phyloP scores from a whole-genome alignment of 176 grass and related monocot genomes.

The Oryza coarctata region DNA sequence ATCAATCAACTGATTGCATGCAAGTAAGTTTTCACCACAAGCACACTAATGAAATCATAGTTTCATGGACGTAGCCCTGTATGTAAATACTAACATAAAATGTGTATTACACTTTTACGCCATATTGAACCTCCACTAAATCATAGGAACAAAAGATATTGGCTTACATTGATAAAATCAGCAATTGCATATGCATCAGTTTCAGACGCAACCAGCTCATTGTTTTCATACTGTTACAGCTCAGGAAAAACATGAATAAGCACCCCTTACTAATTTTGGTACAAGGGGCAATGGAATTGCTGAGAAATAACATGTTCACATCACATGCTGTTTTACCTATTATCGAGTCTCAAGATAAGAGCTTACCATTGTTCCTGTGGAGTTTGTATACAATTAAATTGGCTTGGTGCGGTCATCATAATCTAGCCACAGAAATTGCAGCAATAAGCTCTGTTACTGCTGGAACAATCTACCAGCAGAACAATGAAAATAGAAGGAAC shows the following conservation, averaged over 20 bases:
- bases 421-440: conserved; percentile 85
- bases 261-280: background rate
- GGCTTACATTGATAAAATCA: conserved; percentile 81
- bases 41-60: background rate
- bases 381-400: conserved; percentile 87
- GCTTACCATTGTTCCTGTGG: conserved; percentile 64
- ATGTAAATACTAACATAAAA: background rate
- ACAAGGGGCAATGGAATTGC: background rate
- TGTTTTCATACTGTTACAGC: conserved; percentile 65
- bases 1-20: background rate
- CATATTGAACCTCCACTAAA: conserved; percentile 16
- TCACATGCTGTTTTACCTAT: background rate
- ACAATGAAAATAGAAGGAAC: background rate
- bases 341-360: background rate
- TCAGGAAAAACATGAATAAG: conserved; percentile 22
- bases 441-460: conserved; percentile 86
- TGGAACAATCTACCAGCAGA: conserved; percentile 44
- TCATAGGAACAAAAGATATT: background rate
- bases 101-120: background rate
- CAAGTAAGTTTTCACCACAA: background rate
- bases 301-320: background rate
- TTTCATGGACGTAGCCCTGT: background rate
- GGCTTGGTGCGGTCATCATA: conserved; percentile 79
- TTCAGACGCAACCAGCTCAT: conserved; percentile 71
- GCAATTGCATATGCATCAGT: conserved; percentile 77